Percentiles rank a stretch among this genome's conserved stretches.
phyloP scores from a whole-genome alignment of 768 basidiomycete genomes.

The Leucogyrophana mollusca region DNA sequence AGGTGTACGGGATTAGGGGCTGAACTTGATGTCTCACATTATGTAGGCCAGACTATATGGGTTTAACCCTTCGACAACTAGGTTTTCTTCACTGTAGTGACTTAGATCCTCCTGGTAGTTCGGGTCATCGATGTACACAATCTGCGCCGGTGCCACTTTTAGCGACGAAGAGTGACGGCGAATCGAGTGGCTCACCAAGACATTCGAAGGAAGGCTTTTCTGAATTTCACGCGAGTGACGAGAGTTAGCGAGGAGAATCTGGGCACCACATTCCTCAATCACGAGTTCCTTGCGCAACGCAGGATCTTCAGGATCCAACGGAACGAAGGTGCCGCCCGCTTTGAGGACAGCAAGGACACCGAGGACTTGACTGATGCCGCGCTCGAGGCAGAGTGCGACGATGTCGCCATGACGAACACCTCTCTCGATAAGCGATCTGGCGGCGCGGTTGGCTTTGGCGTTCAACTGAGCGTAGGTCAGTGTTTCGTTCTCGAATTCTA shows the following conservation, averaged over 20 bases:
- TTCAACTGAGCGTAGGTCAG: slow-evolving; percentile 33
- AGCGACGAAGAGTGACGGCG: no score
- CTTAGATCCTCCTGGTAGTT: slow-evolving; percentile 13
- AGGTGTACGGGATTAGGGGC: not conserved
- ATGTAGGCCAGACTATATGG: slow-evolving; percentile 22
- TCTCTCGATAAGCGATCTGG: slow-evolving; percentile 22
- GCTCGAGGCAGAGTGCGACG: slow-evolving; percentile 27
- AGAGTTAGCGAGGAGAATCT: slow-evolving; percentile 24
- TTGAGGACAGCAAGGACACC: slow-evolving; percentile 31
- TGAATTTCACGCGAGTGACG: slow-evolving; percentile 15
- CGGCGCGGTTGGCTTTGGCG: slow-evolving; percentile 30
- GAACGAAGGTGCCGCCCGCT: slow-evolving; percentile 25
- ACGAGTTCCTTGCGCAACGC: slow-evolving; percentile 26
- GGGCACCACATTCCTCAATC: slow-evolving; percentile 23
- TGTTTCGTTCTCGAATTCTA: slow-evolving; percentile 27
- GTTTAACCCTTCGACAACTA: slow-evolving; percentile 16
- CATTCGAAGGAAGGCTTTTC: no score
- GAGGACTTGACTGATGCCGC: slow-evolving; percentile 26
- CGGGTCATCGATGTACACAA: slow-evolving; percentile 27
- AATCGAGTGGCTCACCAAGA: no score
- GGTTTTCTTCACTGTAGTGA: slow-evolving; percentile 19
- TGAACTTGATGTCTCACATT: slow-evolving; percentile 16
- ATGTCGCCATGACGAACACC: slow-evolving; percentile 24
- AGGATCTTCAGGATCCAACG: slow-evolving; percentile 29
- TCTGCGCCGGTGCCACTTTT: slow-evolving; percentile 7